Conservation (phyloP, 768 basidiomycete species). For the Lentinula boryana region DNA sequence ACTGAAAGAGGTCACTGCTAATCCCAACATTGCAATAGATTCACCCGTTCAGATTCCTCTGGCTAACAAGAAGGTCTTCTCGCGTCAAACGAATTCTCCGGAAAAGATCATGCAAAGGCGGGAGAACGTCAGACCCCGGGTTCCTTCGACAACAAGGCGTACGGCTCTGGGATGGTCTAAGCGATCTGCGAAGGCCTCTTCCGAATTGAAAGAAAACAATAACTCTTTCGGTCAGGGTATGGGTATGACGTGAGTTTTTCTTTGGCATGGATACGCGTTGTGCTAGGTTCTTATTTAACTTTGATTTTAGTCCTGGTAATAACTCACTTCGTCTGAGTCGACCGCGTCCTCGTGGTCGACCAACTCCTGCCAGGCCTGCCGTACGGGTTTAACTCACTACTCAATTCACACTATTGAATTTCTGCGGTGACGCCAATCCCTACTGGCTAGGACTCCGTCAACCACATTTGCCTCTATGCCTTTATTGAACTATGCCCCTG, state of each 20-base stretch:
- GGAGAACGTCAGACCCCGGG: conserved; percentile 34
- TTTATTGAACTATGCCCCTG: conserved; percentile 4
- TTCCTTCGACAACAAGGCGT: conserved; percentile 51
- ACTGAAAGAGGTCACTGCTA: conserved; percentile 39
- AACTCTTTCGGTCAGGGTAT: conserved; percentile 25
- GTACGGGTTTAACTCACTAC: conserved; percentile 6
- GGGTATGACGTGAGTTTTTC: conserved; percentile 46
- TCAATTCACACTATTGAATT: too few relatives aligned
- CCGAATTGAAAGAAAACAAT: conserved; percentile 52
- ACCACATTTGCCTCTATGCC: neutral
- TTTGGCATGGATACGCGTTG: neutral
- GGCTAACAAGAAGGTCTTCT: conserved; percentile 35
- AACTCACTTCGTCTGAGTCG: conserved; percentile 40
- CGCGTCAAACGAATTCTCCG: neutral
- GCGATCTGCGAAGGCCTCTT: conserved; percentile 43
- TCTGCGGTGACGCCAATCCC: neutral
- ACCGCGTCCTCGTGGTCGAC: conserved; percentile 44
- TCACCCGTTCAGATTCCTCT: conserved; percentile 24
- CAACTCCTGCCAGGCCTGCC: conserved; percentile 28
- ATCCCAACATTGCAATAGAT: conserved; percentile 32
- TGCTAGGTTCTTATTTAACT: neutral
- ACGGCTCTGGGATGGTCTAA: conserved; percentile 60
- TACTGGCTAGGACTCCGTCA: neutral
- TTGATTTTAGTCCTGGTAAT: conserved; percentile 32
- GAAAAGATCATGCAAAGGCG: conserved; percentile 10